A percentile compares a stretch with the other conserved stretches of the same genome.
Conservation (phyloP, 2,329 filamentous ascomycete species). For the Lasiodiplodia hormozganensis region DNA sequence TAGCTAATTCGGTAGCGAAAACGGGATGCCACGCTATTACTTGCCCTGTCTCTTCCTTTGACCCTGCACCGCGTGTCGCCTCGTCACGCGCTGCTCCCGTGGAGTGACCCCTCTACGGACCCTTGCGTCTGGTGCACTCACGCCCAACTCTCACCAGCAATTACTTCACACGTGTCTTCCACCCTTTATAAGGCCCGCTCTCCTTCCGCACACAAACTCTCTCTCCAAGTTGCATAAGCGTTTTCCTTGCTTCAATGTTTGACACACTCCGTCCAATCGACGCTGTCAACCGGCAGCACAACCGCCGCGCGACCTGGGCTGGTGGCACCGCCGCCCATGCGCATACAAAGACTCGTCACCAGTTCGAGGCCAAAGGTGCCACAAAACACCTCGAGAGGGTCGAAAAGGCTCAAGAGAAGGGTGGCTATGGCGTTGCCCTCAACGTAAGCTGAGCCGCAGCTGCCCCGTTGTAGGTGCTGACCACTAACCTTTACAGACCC, state of each 20-base stretch:
- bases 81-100: conserved; percentile 25
- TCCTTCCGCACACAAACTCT: background rate
- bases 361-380: conserved; percentile 39
- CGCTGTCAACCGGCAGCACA: conserved; percentile 15
- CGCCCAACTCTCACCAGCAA: conserved; percentile 1
- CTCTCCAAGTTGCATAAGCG: background rate
- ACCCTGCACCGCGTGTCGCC: background rate
- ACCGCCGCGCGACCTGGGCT: conserved; percentile 27
- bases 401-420: conserved; percentile 33
- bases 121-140: conserved; percentile 9
- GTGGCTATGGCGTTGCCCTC: conserved; percentile 31
- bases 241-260: conserved; percentile 20
- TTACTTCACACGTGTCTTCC: conserved; percentile 18
- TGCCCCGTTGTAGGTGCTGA: background rate
- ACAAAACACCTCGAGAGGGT: conserved; percentile 35
- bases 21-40: conserved; percentile 10
- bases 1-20: background rate
- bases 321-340: background rate
- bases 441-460: conserved; percentile 30
- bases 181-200: conserved; percentile 10
- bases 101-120: conserved; percentile 8
- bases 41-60: background rate
- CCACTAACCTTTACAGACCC: conserved; percentile 36
- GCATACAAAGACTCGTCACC: conserved; percentile 33
- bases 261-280: conserved; percentile 21